phyloP scores from a whole-genome alignment of 148 eudicot species.

The Heliamphora exappendiculata region DNA sequence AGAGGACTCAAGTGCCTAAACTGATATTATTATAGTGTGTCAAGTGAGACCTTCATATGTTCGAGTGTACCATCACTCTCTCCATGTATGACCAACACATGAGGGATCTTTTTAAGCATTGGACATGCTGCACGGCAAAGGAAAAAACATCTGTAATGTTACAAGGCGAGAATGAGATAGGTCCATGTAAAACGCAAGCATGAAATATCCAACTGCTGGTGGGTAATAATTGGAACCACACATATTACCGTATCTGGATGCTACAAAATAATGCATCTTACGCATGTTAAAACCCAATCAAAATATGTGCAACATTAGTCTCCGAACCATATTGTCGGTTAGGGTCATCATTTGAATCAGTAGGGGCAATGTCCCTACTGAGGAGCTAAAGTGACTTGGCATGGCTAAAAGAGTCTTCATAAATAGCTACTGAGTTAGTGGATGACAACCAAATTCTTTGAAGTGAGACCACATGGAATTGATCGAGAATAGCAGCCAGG shows the following conservation, averaged over 20 bases:
- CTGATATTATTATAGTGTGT: background rate
- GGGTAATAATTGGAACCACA: background rate
- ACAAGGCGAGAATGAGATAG: background rate
- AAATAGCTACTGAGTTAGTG: no score
- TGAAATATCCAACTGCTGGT: background rate
- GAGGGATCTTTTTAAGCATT: conserved; percentile 66
- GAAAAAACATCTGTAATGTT: background rate
- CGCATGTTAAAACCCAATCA: background rate
- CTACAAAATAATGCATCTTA: background rate
- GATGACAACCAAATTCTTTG: no score
- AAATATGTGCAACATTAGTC: no score
- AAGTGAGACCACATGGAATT: no score
- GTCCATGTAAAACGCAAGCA: background rate
- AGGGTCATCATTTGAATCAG: no score
- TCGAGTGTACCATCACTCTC: conserved; percentile 78
- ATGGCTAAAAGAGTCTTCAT: no score
- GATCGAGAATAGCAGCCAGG: no score
- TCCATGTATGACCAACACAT: conserved; percentile 85
- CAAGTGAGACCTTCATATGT: conserved; percentile 65
- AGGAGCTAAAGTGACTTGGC: no score
- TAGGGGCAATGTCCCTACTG: no score
- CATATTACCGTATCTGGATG: background rate
- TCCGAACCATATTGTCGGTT: no score
- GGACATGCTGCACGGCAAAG: conserved; percentile 61
- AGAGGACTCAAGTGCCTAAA: conserved; percentile 14